Base-by-base conservation (phyloP, 116 monocot genomes). In the Phalaenopsis hybrid region DNA sequence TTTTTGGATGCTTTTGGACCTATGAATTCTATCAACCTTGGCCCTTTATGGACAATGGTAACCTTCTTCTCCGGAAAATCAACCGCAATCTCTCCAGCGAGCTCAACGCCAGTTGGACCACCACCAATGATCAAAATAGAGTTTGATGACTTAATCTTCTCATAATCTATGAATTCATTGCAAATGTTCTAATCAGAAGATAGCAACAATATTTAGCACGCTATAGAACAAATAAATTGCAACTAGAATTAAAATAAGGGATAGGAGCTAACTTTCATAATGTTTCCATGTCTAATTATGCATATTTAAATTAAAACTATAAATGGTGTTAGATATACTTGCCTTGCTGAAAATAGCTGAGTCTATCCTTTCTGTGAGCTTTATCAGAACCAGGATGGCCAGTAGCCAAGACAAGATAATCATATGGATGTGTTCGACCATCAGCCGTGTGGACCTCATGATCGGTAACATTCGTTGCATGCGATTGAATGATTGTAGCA, bases 51-150 rank as follows among this genome's bases (percentile, higher is more conserved):
- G 25, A 92, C 86, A n/a, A 88, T n/a, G 55, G 86, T 92, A 7
- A 89, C 86, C 69, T 89, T 92, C 88, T 92, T 92, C 44, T 84
- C 86, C 6, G 88, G 92, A 72, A 79, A 89, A 78, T 92, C 92
- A 34, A 85, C 86, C 21, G 85, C 87, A 79, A 92, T 92, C 73
- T 92, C 92, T 69, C 79, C 92, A 61, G 92, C 92, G 37, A 92
- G 89, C 68, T 89, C 92, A 79, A 92, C 89, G 25, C 92, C 89
- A 70, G 84, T 89, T 70, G 89, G 92, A 78, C 92, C 92, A 20
- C 92, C 92, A 44, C 92, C 92, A 16, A 92, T 48, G 67, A 89
- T 88, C 63, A 92, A 74, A 51, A 92, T 76, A 48, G 92, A 92
- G 58, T 59, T 78, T 8, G 92, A 81, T 28, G 89, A 79, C 70